A percentile compares a stretch with the other conserved stretches of the same genome.
phyloP scores from a whole-genome alignment of 2,329 filamentous ascomycete genomes.

The Colletotrichum tabaci region DNA sequence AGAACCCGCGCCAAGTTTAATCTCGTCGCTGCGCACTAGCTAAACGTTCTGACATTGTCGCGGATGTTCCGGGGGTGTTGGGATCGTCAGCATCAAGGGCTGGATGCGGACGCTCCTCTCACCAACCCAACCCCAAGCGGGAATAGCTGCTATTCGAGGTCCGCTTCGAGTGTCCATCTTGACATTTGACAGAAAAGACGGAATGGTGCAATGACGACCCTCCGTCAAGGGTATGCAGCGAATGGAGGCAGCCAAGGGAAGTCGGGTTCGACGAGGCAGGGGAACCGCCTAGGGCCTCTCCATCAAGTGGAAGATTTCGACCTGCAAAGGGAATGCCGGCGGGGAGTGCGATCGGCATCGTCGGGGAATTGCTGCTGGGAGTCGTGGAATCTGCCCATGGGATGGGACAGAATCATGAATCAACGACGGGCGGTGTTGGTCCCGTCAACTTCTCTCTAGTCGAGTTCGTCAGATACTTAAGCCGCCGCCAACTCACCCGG shows the following conservation, averaged over 20 bases:
- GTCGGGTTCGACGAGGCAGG: neutral
- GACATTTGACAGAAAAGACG: neutral
- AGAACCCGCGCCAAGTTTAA: neutral
- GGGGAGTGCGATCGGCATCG: conserved; percentile 21
- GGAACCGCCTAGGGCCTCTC: neutral
- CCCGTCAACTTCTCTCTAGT: neutral
- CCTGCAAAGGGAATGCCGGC: neutral
- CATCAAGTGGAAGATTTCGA: conserved; percentile 15
- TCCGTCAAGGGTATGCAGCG: neutral
- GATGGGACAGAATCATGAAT: too few relatives aligned
- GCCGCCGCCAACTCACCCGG: neutral
- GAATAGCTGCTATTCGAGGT: neutral
- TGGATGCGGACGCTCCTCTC: neutral
- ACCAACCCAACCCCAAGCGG: conserved; percentile 3
- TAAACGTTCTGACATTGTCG: neutral
- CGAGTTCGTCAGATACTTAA: conserved; percentile 23
- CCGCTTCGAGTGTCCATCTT: neutral
- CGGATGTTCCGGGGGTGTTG: neutral
- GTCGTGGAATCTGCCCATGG: neutral
- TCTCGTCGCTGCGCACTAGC: neutral
- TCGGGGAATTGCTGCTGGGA: neutral
- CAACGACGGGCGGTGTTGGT: too few relatives aligned
- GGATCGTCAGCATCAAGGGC: conserved; percentile 7
- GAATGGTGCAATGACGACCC: neutral
- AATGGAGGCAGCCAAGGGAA: neutral